A percentile compares a stretch with the other conserved stretches of the same genome.
Conservation (phyloP, 1,284 basidiomycete genomes). For the Amylostereum chailletii region DNA sequence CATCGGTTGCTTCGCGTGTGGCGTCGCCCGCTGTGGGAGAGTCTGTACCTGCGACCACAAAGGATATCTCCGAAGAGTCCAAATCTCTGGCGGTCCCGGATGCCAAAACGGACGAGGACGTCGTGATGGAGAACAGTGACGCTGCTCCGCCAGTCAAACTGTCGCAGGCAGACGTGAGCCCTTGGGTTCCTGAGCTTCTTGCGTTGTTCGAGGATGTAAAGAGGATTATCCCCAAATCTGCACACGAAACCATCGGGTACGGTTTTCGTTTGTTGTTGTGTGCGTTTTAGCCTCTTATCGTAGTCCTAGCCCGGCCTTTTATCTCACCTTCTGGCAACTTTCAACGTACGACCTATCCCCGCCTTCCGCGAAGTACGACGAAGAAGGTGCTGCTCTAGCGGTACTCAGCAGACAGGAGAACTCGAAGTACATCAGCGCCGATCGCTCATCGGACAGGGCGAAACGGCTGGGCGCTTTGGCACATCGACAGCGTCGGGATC, state of each 20-base stretch:
- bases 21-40: conserved; percentile 46
- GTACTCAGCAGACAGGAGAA: conserved; percentile 58
- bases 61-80: conserved; percentile 23
- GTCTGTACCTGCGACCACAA: conserved; percentile 16
- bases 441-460: conserved; percentile 54
- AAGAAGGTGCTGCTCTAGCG: conserved; percentile 52
- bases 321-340: conserved; percentile 91
- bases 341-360: conserved; percentile 81
- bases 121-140: conserved; percentile 34
- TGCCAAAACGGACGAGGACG: conserved; percentile 33
- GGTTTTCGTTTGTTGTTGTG: neutral
- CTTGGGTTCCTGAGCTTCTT: conserved; percentile 69
- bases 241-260: neutral
- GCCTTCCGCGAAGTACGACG: conserved; percentile 61
- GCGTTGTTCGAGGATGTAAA: conserved; percentile 64
- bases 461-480: conserved; percentile 44
- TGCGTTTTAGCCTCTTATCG: conserved; percentile 3
- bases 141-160: conserved; percentile 7
- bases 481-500: conserved; percentile 53
- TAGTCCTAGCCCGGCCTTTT: conserved; percentile 70
- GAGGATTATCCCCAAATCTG: conserved; percentile 35
- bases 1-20: conserved; percentile 40
- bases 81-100: conserved; percentile 24
- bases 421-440: conserved; percentile 43
- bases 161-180: conserved; percentile 28